Percentiles rank a stretch among this genome's conserved stretches.
phyloP scores from a whole-genome alignment of 306 rosid genomes.

The Fragaria nilgerrensis region DNA sequence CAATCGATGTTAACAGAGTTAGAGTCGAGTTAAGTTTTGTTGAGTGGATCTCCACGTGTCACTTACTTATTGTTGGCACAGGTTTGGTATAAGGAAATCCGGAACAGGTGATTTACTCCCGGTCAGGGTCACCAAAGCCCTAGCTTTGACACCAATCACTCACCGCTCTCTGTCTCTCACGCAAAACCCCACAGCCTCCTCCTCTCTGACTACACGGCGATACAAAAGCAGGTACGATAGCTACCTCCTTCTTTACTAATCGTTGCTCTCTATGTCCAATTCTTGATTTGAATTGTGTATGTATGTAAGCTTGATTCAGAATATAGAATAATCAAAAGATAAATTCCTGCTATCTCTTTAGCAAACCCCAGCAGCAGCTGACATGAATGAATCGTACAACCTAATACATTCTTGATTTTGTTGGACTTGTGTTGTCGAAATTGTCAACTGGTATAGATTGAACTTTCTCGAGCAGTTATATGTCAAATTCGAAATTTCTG shows the following conservation, averaged over 20 bases:
- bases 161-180: not conserved
- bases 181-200: not conserved
- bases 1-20: too few relatives aligned
- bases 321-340: not conserved
- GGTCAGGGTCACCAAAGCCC: not conserved
- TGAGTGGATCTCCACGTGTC: too few relatives aligned
- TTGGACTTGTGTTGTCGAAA: not conserved
- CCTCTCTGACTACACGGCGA: not conserved
- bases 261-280: not conserved
- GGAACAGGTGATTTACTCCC: too few relatives aligned
- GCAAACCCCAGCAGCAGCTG: too few relatives aligned
- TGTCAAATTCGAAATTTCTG: not conserved
- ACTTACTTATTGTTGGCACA: too few relatives aligned
- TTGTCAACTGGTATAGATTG: not conserved
- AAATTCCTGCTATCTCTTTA: not conserved
- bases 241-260: not conserved
- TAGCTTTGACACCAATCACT: not conserved
- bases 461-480: not conserved
- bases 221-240: slow-evolving; percentile 1
- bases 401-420: not conserved
- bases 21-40: too few relatives aligned
- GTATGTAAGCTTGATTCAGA: not conserved
- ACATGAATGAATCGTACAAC: not conserved
- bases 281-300: not conserved
- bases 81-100: too few relatives aligned